A percentile compares a stretch with the other conserved stretches of the same genome.
These are phyloP conservation scores for Ganoderma leucocontextum DNA, from an alignment of 1,284 basidiomycete genomes.

Conservation along the genomic window DNA sequence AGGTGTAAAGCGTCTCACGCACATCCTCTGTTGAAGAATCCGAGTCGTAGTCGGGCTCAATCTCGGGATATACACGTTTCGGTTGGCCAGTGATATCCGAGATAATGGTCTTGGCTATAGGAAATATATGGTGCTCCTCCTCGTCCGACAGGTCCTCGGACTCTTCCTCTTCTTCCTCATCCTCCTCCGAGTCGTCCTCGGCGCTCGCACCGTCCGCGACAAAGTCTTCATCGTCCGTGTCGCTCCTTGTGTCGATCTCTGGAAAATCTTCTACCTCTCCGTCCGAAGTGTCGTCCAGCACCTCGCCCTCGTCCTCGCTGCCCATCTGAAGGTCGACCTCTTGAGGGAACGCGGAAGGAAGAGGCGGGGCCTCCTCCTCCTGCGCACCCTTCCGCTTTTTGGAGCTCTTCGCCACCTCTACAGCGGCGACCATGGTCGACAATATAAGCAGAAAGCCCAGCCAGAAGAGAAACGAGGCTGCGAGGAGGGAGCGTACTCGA, in stretches of 20 bases:
- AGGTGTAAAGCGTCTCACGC: slow-evolving; percentile 41
- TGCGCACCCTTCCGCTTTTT: slow-evolving; percentile 67
- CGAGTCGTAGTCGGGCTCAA: slow-evolving; percentile 96
- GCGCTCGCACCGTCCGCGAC: slow-evolving; percentile 50
- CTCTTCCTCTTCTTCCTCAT: slow-evolving; percentile 44
- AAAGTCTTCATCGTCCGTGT: slow-evolving; percentile 53
- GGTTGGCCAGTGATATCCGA: slow-evolving; percentile 89
- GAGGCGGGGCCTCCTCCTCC: slow-evolving; percentile 32
- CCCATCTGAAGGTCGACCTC: slow-evolving; percentile 67
- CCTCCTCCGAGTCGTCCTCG: slow-evolving; percentile 46
- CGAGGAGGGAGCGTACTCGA: neutral
- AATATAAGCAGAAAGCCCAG: slow-evolving; percentile 15
- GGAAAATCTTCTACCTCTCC: slow-evolving; percentile 61
- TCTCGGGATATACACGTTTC: slow-evolving; percentile 92
- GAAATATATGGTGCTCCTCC: slow-evolving; percentile 56
- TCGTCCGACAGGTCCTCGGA: slow-evolving; percentile 48
- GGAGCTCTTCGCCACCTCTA: slow-evolving; percentile 42
- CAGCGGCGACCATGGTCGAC: slow-evolving; percentile 47
- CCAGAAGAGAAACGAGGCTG: slow-evolving; percentile 6
- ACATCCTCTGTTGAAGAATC: slow-evolving; percentile 98
- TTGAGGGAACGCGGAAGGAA: slow-evolving; percentile 45
- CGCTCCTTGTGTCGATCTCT: slow-evolving; percentile 61
- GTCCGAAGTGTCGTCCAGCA: slow-evolving; percentile 55
- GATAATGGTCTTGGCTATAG: slow-evolving; percentile 72
- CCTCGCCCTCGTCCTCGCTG: slow-evolving; percentile 71